A percentile compares a stretch with the other conserved stretches of the same genome.
Evolutionary conservation across 1,139 yeast genomes (phyloP).

Genomic region (Magnusiomyces clavatus): DNA sequence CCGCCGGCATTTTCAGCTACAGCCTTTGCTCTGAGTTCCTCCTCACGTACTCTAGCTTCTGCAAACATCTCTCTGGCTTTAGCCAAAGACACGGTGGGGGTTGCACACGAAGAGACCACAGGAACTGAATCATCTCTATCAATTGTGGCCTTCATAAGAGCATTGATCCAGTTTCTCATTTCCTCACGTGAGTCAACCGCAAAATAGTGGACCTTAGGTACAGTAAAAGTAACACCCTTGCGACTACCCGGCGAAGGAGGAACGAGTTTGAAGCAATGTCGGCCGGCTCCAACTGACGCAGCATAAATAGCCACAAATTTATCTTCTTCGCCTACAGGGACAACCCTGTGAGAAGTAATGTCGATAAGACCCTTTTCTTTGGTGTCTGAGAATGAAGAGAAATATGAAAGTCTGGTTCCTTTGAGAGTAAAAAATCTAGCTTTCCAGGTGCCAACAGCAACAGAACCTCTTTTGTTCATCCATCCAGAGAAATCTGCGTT

Average conservation of each 20-base stretch:
- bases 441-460: conserved; percentile 85
- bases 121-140: conserved; percentile 93
- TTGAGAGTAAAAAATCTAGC: conserved; percentile 82
- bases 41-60: conserved; percentile 42
- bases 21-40: conserved; percentile 25
- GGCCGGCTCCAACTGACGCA: conserved; percentile 86
- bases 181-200: conserved; percentile 90
- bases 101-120: conserved; percentile 86
- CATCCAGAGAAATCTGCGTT: conserved; percentile 81
- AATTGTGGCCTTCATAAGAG: conserved; percentile 90
- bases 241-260: conserved; percentile 98
- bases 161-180: conserved; percentile 93
- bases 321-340: conserved; percentile 73
- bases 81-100: conserved; percentile 83
- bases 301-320: conserved; percentile 79
- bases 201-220: conserved; percentile 90
- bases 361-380: conserved; percentile 90
- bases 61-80: conserved; percentile 83
- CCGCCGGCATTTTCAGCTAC: conserved; percentile 17
- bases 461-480: conserved; percentile 89
- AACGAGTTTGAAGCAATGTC: conserved; percentile 82
- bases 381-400: conserved; percentile 68
- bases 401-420: conserved; percentile 88
- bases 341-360: conserved; percentile 87
- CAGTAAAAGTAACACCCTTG: conserved; percentile 92